phyloP scores from a whole-genome alignment of 1,284 basidiomycete genomes.

The Boletus smithii region DNA sequence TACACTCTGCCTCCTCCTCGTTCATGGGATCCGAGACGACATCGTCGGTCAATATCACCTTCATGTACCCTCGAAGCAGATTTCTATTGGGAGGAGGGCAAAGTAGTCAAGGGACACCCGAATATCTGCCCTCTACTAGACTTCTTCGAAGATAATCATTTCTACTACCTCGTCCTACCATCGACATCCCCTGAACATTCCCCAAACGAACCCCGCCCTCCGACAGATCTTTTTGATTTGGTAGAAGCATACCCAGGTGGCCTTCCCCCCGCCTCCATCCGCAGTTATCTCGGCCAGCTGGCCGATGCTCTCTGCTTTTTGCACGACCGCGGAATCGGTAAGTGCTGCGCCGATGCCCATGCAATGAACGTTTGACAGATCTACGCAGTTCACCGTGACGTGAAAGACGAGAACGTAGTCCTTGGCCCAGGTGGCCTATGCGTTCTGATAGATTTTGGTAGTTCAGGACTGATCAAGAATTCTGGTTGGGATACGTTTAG shows the following conservation, averaged over 20 bases:
- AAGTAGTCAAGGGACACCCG: conserved; percentile 77
- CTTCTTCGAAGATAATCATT: conserved; percentile 97
- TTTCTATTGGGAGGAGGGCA: conserved; percentile 63
- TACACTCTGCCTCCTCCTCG: conserved; percentile 69
- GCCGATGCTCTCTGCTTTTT: conserved; percentile 90
- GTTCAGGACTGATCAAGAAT: conserved; percentile 83
- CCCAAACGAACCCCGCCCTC: conserved; percentile 50
- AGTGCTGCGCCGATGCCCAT: conserved; percentile 25
- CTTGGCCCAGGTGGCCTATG: conserved; percentile 72
- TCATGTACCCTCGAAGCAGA: conserved; percentile 21
- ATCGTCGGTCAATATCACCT: conserved; percentile 8
- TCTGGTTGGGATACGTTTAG: conserved; percentile 93
- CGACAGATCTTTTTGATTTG: conserved; percentile 90
- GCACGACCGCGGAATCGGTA: conserved; percentile 86
- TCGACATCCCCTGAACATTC: conserved; percentile 60
- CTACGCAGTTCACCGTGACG: conserved; percentile 85
- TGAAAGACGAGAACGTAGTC: conserved; percentile 98
- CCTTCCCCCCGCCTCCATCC: conserved; percentile 70
- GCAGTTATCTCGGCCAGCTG: conserved; percentile 90
- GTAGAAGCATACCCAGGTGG: conserved; percentile 90
- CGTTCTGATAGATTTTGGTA: conserved; percentile 96
- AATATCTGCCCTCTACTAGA: conserved; percentile 93
- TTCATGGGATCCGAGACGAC: conserved; percentile 76
- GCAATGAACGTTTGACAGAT: conserved; percentile 10
- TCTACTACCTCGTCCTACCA: conserved; percentile 88